A percentile compares a stretch with the other conserved stretches of the same genome.
Conservation (phyloP, 768 basidiomycete species). For the Podaxis rugospora region DNA sequence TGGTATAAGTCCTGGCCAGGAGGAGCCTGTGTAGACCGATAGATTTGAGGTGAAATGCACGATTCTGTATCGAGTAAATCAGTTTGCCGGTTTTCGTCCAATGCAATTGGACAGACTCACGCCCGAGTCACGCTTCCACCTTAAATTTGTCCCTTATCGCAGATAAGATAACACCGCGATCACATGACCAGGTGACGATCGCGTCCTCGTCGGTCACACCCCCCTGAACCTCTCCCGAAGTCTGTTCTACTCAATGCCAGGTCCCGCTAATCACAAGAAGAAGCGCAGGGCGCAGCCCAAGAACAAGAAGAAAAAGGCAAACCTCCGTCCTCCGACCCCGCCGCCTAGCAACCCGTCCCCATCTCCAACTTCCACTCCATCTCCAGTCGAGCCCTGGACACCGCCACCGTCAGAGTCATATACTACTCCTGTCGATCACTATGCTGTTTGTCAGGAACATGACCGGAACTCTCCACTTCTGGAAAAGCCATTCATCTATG, state of each 20-base stretch:
- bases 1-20: conserved; percentile 17
- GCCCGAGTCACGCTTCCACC: neutral
- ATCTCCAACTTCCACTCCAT: neutral
- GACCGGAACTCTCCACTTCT: conserved; percentile 16
- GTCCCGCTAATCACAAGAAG: conserved; percentile 51
- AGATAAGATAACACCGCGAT: neutral
- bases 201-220: neutral
- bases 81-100: conserved; percentile 5
- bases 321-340: neutral
- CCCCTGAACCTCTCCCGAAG: too few species aligned
- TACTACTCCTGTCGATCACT: conserved; percentile 1
- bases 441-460: conserved; percentile 1
- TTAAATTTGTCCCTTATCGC: neutral
- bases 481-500: conserved; percentile 61
- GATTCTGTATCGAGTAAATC: conserved; percentile 17
- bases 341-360: neutral
- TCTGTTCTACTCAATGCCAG: conserved; percentile 42
- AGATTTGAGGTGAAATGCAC: conserved; percentile 14
- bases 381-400: neutral
- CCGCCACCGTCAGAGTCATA: neutral
- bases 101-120: conserved; percentile 1
- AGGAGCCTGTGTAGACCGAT: conserved; percentile 8
- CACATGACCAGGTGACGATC: neutral
- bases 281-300: conserved; percentile 20
- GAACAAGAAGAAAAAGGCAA: conserved; percentile 11